These are phyloP conservation scores for Sporothrix variecibatus DNA, from an alignment of 2,329 filamentous ascomycete species.

Conservation along the genomic window DNA sequence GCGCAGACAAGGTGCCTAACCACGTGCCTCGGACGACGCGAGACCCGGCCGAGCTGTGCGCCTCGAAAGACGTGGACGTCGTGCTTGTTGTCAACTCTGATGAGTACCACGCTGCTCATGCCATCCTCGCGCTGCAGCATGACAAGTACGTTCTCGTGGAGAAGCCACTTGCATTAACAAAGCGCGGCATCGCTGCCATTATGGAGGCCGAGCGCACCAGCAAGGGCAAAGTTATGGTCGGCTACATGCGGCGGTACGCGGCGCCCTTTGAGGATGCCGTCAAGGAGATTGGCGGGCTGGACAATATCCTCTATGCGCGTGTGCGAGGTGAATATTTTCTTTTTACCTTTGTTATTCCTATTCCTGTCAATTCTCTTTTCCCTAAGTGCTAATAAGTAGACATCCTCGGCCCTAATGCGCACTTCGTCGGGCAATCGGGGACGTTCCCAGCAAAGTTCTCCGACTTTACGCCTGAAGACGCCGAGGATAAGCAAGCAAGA, in stretches of 20 bases:
- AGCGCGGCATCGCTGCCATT: too few relatives aligned
- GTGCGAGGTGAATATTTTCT: conserved; percentile 37
- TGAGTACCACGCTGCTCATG: conserved; percentile 56
- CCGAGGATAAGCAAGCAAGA: not conserved
- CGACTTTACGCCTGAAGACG: not conserved
- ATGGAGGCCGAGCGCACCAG: too few relatives aligned
- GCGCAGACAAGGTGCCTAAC: too few relatives aligned
- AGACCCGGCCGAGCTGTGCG: conserved; percentile 42
- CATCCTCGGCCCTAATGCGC: not conserved
- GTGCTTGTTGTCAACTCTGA: conserved; percentile 57
- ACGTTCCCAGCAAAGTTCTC: not conserved
- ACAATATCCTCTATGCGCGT: conserved; percentile 57
- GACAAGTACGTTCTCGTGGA: conserved; percentile 62
- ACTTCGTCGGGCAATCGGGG: not conserved
- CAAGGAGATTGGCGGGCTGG: conserved; percentile 54
- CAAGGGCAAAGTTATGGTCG: conserved; percentile 51
- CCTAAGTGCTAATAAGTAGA: not conserved
- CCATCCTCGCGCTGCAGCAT: conserved; percentile 52
- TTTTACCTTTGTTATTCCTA: too few relatives aligned
- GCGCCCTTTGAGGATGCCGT: conserved; percentile 55
- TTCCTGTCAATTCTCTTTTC: not conserved
- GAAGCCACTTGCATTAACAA: conserved; percentile 46
- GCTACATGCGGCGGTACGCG: conserved; percentile 64
- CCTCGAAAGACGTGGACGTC: conserved; percentile 49
- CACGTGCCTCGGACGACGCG: too few relatives aligned